These are phyloP conservation scores for Eragrostis tef DNA, from an alignment of 202 grass and related monocot species.

Conservation along the genomic window DNA sequence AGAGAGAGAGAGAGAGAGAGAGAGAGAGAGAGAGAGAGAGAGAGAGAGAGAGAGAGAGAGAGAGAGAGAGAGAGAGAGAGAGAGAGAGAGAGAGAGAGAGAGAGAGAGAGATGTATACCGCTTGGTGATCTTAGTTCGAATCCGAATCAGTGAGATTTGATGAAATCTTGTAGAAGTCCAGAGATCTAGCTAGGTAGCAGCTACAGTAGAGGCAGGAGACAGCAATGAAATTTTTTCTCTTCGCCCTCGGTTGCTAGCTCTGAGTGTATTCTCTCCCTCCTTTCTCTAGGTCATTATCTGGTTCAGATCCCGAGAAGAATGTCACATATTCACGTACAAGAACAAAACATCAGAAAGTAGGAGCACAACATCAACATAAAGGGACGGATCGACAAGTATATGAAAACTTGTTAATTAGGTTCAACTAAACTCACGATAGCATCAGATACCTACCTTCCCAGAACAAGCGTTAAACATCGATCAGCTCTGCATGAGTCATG, in stretches of 20 bases:
- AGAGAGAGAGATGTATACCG: conserved; percentile 21
- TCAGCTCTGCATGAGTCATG: conserved; percentile 21
- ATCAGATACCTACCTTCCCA: conserved; percentile 36
- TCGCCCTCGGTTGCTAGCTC: conserved; percentile 25
- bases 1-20: too few species aligned
- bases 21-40: too few species aligned
- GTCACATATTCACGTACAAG: conserved; percentile 25
- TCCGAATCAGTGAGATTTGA: conserved; percentile 38
- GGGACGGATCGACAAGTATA: background rate
- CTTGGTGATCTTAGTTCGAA: conserved; percentile 20
- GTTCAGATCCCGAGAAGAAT: conserved; percentile 59
- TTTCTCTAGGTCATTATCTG: conserved; percentile 41
- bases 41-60: too few species aligned
- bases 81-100: too few species aligned
- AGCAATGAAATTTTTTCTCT: conserved; percentile 36
- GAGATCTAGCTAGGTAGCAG: conserved; percentile 52
- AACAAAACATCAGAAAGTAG: background rate
- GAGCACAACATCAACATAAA: background rate
- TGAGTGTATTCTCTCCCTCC: conserved; percentile 10
- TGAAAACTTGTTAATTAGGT: background rate
- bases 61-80: too few species aligned
- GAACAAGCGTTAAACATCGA: conserved; percentile 12
- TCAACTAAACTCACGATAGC: background rate
- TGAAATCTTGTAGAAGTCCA: conserved; percentile 31
- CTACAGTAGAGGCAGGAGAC: conserved; percentile 14